phyloP scores from a whole-genome alignment of 2,329 filamentous ascomycete species.

The Pseudogymnoascus sp. region DNA sequence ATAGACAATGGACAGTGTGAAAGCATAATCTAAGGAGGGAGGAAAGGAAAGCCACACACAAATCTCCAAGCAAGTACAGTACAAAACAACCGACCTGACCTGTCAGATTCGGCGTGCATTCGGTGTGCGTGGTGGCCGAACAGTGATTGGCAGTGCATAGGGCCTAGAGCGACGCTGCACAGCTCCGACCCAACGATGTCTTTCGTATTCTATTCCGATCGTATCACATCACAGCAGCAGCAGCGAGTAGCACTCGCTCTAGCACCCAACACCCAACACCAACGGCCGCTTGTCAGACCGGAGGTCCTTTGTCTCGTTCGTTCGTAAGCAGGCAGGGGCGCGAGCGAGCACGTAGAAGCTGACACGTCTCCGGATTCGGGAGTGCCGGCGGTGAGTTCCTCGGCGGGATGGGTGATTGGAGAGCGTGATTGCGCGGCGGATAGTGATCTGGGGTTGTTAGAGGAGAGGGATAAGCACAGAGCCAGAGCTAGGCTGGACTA shows the following conservation, averaged over 20 bases:
- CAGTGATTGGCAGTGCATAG: background rate
- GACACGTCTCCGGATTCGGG: background rate
- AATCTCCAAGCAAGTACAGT: background rate
- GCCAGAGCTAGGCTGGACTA: background rate
- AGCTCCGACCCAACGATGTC: background rate
- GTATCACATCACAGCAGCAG: background rate
- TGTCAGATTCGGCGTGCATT: background rate
- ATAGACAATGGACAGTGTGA: background rate
- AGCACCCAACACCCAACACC: background rate
- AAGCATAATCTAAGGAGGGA: background rate
- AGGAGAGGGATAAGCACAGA: background rate
- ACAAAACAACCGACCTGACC: background rate
- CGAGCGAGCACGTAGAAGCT: background rate
- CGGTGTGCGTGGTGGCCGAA: background rate
- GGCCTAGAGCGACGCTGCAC: background rate
- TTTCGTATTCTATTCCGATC: conserved; percentile 1
- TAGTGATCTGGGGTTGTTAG: background rate
- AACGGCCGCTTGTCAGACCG: background rate
- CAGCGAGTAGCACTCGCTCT: background rate
- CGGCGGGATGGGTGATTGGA: background rate
- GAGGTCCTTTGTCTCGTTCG: background rate
- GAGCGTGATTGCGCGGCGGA: background rate
- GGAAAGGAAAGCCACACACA: too few relatives aligned
- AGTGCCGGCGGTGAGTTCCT: background rate
- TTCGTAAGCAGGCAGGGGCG: background rate